Percentiles rank a stretch among this genome's conserved stretches.
Evolutionary conservation across 306 rosid species (phyloP).

Genomic region (Quercus wislizeni): DNA sequence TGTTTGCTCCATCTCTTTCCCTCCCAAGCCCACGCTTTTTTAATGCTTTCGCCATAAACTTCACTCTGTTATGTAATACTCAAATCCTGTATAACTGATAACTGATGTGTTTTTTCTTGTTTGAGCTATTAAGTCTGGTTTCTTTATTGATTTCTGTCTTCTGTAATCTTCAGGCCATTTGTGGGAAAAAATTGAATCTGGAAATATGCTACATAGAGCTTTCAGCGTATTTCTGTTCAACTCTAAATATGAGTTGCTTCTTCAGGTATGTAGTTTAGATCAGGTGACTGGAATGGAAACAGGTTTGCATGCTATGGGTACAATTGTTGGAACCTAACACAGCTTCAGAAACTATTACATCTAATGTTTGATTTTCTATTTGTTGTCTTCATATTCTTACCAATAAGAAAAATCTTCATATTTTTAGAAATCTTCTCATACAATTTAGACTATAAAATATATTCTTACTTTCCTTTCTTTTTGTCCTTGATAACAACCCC

Average conservation of each 20-base stretch:
- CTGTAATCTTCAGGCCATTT: slow-evolving; percentile 66
- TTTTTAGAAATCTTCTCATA: not conserved
- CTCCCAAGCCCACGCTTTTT: not conserved
- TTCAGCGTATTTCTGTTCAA: slow-evolving; percentile 95
- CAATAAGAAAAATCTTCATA: not conserved
- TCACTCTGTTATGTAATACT: not conserved
- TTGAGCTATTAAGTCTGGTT: not conserved
- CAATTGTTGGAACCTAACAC: not conserved
- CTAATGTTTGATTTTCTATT: not conserved
- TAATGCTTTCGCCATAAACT: not conserved
- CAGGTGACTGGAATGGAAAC: not conserved
- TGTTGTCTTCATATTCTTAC: not conserved
- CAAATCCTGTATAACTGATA: not conserved
- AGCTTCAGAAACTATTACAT: not conserved
- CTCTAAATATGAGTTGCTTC: slow-evolving; percentile 89
- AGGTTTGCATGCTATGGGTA: slow-evolving; percentile 3
- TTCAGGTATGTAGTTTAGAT: slow-evolving; percentile 63
- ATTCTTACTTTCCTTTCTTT: not conserved
- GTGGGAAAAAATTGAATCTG: slow-evolving; percentile 93
- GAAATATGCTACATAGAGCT: slow-evolving; percentile 85
- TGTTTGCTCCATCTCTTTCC: not conserved
- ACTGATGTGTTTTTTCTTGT: not conserved
- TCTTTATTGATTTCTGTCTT: slow-evolving; percentile 16
- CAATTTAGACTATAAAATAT: not conserved
- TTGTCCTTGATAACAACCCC: not conserved